These are phyloP conservation scores for Pseudogymnoascus sp. DNA, from an alignment of 2,329 filamentous ascomycete genomes.

Conservation along the genomic window DNA sequence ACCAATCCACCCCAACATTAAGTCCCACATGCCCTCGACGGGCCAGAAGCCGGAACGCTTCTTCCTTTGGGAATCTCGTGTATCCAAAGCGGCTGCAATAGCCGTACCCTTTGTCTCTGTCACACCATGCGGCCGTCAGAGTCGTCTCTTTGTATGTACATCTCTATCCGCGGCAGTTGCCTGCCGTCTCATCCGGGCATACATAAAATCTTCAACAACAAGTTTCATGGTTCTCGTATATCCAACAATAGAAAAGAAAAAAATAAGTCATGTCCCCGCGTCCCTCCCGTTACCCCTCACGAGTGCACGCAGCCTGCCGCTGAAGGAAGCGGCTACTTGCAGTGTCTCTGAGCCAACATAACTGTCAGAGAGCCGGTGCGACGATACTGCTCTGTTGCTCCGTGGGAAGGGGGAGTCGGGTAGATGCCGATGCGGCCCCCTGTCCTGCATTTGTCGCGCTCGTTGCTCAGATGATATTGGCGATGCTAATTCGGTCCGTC, in stretches of 20 bases:
- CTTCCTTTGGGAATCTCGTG: neutral
- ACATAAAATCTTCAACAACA: neutral
- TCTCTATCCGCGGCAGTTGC: neutral
- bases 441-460: neutral
- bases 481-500: conserved; percentile 34
- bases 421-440: neutral
- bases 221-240: neutral
- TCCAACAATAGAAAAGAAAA: neutral
- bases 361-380: neutral
- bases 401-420: neutral
- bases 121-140: neutral
- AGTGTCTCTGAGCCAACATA: neutral
- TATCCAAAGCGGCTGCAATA: neutral
- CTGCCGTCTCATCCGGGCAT: neutral
- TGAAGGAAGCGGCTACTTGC: neutral
- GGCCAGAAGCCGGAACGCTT: neutral
- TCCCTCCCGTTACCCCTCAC: neutral
- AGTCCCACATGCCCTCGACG: neutral
- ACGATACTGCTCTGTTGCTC: neutral
- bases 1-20: neutral
- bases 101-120: neutral
- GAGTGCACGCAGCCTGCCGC: neutral
- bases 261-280: neutral
- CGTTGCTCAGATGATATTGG: conserved; percentile 31
- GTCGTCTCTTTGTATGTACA: neutral